These are phyloP conservation scores for Saprolegnia parasitica DNA, from an alignment of 352 stramenopile species.

Conservation along the genomic window DNA sequence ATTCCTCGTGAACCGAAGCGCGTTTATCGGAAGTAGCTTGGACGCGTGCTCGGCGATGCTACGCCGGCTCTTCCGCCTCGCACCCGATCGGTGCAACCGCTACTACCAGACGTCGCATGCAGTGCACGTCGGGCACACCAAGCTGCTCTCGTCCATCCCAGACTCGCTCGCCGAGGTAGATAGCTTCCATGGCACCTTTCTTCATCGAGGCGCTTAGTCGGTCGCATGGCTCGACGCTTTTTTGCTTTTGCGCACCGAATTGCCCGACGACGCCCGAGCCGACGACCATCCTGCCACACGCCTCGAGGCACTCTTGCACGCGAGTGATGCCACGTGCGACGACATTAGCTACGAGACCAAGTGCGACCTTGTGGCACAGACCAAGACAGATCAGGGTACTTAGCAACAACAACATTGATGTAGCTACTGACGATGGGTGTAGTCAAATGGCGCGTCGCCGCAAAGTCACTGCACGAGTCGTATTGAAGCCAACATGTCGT, in stretches of 20 bases:
- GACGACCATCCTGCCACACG: neutral
- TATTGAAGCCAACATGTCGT: constrained; percentile 14
- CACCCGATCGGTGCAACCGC: neutral
- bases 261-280: neutral
- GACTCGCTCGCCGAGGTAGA: constrained; percentile 17
- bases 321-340: neutral
- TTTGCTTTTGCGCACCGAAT: neutral
- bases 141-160: neutral
- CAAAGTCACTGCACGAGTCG: neutral
- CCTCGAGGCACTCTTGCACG: neutral
- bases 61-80: neutral
- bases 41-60: constrained; percentile 1
- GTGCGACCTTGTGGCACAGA: neutral
- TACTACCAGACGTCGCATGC: neutral
- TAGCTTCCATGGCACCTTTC: no score
- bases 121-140: neutral
- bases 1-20: constrained; percentile 13
- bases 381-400: neutral
- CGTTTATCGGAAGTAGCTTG: constrained; percentile 14
- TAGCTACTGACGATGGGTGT: no score
- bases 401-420: no score
- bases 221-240: neutral
- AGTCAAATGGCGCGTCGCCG: neutral
- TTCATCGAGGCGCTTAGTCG: neutral
- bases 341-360: neutral